Base-by-base conservation (phyloP, 768 basidiomycete genomes). In the Neoboletus subvelutipes region DNA sequence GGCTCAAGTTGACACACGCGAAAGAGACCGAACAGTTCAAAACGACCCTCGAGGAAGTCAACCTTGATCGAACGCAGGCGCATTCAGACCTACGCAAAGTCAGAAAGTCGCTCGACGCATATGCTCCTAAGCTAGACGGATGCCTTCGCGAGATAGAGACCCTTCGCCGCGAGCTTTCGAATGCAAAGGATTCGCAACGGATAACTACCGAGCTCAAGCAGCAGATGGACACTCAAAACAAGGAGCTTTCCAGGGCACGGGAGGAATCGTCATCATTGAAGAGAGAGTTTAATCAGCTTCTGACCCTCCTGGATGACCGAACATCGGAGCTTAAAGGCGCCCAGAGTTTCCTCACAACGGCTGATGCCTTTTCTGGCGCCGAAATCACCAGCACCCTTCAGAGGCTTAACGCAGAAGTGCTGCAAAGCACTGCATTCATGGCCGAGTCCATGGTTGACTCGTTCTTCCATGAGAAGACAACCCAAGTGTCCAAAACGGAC, bases 361-460 rank as follows among this genome's bases (percentile, higher is more conserved):
- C 74, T 0, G 80, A 83, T 56, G 41, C 67, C 0, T 68, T 76
- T 45, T 77, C 82, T 4, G 76, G 74, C 4, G 75, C 75, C 7
- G 81, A 85, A 33, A 75, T 83, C 15, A 69, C 76, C 29, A 64
- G 57, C 3, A 74, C 78, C 60, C 67, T 84, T 15, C 73, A 77
- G 46, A 69, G 70, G 17, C 65, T 84, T n/a, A 80, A 83, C 49
- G 66, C 77, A 8, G 76, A 77, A 56, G 78, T 82, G 31, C 74
- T 75, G 33, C 80, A 83, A 61, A 75, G 75, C 18, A 78, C 81
- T 2, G 77, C 78, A 0, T 73, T 71, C 54, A 74, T 83, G 54
- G 76, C 81, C 1, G 81, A 82, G 54, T 63, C 75, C 34, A 73
- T 83, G 54, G 74, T 79, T 2, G 80, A 81, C 46, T 49, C 73